Conservation (phyloP, 441 rosid species). For the Monsonia emarginata region DNA sequence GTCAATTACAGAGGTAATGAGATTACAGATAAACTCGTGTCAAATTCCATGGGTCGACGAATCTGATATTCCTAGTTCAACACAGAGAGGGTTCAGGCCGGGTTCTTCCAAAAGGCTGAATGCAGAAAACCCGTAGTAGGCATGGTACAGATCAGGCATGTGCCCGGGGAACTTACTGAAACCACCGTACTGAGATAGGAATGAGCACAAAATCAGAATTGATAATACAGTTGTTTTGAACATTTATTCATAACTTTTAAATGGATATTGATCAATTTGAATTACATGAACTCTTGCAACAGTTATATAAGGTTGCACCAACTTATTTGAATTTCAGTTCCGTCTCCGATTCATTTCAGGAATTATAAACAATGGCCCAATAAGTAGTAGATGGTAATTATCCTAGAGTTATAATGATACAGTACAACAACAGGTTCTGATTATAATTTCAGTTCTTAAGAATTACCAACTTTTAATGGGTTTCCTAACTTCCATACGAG, state of each 20-base stretch:
- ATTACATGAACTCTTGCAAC: too few relatives aligned
- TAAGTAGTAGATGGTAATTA: neutral
- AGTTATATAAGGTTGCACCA: neutral
- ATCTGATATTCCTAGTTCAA: constrained; percentile 62
- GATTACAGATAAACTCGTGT: constrained; percentile 13
- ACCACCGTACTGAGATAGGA: constrained; percentile 59
- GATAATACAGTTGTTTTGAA: too few relatives aligned
- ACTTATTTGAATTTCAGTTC: too few relatives aligned
- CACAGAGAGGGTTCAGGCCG: constrained; percentile 48
- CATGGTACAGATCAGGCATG: constrained; percentile 74
- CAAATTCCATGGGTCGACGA: constrained; percentile 36
- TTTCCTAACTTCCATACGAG: neutral
- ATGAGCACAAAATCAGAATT: neutral
- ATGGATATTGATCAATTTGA: too few relatives aligned
- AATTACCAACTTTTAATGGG: neutral
- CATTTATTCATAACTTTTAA: too few relatives aligned
- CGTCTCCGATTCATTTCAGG: too few relatives aligned
- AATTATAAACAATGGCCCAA: too few relatives aligned
- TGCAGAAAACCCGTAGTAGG: constrained; percentile 72
- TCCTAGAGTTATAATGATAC: neutral
- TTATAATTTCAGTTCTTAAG: neutral
- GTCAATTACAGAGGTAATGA: neutral
- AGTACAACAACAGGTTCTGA: neutral
- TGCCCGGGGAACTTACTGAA: constrained; percentile 59
- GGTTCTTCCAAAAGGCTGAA: constrained; percentile 80